Percentiles rank a stretch among this genome's conserved stretches.
Conservation (phyloP, 148 eudicot genomes). For the Rhododendron simsii region DNA sequence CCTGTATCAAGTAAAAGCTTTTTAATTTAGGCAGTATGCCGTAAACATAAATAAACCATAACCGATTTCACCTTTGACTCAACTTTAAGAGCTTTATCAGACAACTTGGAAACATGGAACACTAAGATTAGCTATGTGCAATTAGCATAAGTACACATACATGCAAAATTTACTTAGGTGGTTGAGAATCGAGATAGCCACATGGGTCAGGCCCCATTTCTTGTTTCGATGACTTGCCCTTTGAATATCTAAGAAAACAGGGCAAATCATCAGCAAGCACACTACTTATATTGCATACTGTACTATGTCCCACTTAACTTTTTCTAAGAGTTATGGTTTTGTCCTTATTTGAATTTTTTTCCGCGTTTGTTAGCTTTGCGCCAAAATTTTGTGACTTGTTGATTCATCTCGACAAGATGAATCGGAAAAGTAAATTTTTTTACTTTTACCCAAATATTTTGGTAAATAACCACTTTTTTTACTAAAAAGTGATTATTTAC, state of each 20-base stretch:
- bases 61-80: background rate
- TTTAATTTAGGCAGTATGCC: background rate
- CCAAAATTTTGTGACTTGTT: too few species aligned
- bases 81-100: background rate
- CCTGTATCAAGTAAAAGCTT: constrained; percentile 38
- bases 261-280: background rate
- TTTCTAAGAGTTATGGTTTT: too few species aligned
- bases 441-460: too few species aligned
- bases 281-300: background rate
- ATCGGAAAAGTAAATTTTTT: too few species aligned
- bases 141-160: background rate
- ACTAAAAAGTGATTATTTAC: too few species aligned
- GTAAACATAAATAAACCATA: background rate
- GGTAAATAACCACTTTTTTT: too few species aligned
- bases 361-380: too few species aligned
- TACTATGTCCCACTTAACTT: too few species aligned
- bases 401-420: too few species aligned
- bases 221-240: background rate
- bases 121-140: background rate
- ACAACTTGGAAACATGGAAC: background rate
- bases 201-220: background rate
- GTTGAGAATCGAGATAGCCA: background rate
- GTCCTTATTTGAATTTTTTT: too few species aligned
- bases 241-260: background rate
- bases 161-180: background rate